Conservation (phyloP, 768 basidiomycete genomes). For the Lactifluus hygrophoroides region DNA sequence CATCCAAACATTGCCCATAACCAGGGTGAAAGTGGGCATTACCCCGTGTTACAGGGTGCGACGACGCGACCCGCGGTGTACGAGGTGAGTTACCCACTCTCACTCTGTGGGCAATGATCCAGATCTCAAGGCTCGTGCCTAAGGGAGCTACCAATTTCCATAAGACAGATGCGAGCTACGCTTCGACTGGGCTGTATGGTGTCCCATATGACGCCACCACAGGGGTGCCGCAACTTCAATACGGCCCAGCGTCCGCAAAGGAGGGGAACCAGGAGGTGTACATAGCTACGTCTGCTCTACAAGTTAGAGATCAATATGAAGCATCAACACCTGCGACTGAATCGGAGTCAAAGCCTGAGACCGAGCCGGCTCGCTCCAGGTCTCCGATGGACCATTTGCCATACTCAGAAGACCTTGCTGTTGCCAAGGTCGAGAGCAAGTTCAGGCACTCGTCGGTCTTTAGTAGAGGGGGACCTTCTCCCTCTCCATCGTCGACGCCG, state of each 20-base stretch:
- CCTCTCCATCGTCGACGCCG: constrained; percentile 7
- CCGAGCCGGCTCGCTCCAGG: neutral
- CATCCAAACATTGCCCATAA: constrained; percentile 4
- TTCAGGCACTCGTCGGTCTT: neutral
- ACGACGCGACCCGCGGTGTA: neutral
- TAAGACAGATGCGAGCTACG: neutral
- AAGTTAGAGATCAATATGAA: neutral
- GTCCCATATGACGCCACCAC: neutral
- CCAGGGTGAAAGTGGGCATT: constrained; percentile 19
- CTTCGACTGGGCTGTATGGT: neutral
- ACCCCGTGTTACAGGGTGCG: neutral
- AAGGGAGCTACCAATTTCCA: neutral
- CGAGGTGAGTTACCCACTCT: constrained; percentile 17
- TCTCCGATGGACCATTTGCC: constrained; percentile 20
- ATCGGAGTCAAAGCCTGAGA: neutral
- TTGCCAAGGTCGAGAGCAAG: neutral
- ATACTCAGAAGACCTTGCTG: constrained; percentile 8
- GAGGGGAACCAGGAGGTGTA: neutral
- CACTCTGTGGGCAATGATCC: constrained; percentile 1
- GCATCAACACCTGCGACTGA: neutral
- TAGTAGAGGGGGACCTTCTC: neutral
- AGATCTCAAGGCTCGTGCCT: neutral
- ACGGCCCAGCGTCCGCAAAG: neutral
- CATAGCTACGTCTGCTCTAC: neutral
- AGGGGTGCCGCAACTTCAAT: neutral